Evolutionary conservation across 2,329 filamentous ascomycete species (phyloP), one percentile per base, ranked within the genome.

Genomic region (Exophiala alcalophila): DNA sequence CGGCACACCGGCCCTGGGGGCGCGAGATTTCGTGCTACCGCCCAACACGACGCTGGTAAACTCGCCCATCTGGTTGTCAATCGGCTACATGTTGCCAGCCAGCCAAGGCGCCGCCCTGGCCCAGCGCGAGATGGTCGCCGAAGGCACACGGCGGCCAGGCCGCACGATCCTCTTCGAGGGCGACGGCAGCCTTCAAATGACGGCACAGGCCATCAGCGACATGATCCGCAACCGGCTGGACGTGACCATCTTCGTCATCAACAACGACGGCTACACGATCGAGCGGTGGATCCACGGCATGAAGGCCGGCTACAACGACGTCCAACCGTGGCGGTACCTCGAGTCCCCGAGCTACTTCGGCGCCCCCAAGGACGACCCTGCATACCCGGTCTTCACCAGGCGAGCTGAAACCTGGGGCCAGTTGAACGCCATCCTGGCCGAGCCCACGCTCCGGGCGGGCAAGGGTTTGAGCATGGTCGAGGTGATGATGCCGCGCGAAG

Each of bases 141-240:
- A 73, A 0, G 63, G 79, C 0, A 80, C 79, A 14, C 57, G 66
- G 19, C 57, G 57, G 10, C 59, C 66, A 26, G 81, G 7, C 61
- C 82, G 2, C 40, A 76, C 77, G 0, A 68, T 82, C 5, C 63
- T 83, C 0, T 68, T 69, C 80, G 47, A 80, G 23, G 80, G 79
- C 4, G 80, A 83, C 38, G 81, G 80, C 3, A 80, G 77, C 49
- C 72, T 84, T 45, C 76, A 83, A 50, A 75, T 84, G 64, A 84
- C 80, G 0, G 78, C 73, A 0, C 81, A 85, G 57, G 80, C 83
- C 50, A 64, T 86, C 3, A 74, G 75, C 8, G 81, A 78, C 2
- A 83, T 84, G 54, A 77, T 84, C 52, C 66, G 66, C 11, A 66
- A 74, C 40, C 65, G 69, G 3, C 64, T 78, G 15, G 65, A 74